A percentile compares a stretch with the other conserved stretches of the same genome.
Evolutionary conservation across 805 yeast species (phyloP).

Genomic region (Dipodascopsis uninucleata): DNA sequence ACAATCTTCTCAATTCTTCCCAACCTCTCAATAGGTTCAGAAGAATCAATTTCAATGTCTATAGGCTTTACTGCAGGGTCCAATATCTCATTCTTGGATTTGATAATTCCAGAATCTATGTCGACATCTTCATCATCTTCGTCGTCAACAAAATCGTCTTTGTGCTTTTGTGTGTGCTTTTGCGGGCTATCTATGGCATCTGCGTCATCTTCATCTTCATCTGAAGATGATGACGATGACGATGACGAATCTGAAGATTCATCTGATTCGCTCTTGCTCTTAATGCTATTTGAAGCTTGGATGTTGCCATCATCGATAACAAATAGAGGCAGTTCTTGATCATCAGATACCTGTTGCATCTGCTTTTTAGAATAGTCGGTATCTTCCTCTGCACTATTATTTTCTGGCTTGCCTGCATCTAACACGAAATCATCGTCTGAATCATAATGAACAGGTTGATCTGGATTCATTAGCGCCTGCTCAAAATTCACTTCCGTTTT

Average conservation of each 20-base stretch:
- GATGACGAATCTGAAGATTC: conserved; percentile 9
- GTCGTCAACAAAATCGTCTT: neutral
- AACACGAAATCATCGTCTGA: conserved; percentile 18
- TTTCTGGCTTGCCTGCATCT: conserved; percentile 6
- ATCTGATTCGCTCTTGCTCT: conserved; percentile 11
- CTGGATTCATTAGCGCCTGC: conserved; percentile 11
- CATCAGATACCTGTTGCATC: neutral
- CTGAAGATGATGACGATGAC: conserved; percentile 20
- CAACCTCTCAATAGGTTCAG: conserved; percentile 63
- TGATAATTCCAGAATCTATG: conserved; percentile 55
- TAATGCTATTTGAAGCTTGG: neutral
- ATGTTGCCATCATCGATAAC: conserved; percentile 1
- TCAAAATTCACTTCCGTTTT: conserved; percentile 3
- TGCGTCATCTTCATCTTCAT: conserved; percentile 22
- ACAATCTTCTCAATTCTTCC: conserved; percentile 70
- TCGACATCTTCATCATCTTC: conserved; percentile 30
- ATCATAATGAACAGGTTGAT: conserved; percentile 11
- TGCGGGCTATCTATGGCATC: conserved; percentile 28
- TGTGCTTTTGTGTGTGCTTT: conserved; percentile 18
- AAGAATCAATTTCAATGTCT: conserved; percentile 55
- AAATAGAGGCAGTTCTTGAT: no score
- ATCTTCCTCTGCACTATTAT: neutral
- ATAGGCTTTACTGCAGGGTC: conserved; percentile 67
- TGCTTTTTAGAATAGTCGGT: neutral
- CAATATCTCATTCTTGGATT: conserved; percentile 69